Evolutionary conservation across 768 basidiomycete species (phyloP), one percentile per base, ranked within the genome.

Genomic region (Boletus rufocinnamomeus): DNA sequence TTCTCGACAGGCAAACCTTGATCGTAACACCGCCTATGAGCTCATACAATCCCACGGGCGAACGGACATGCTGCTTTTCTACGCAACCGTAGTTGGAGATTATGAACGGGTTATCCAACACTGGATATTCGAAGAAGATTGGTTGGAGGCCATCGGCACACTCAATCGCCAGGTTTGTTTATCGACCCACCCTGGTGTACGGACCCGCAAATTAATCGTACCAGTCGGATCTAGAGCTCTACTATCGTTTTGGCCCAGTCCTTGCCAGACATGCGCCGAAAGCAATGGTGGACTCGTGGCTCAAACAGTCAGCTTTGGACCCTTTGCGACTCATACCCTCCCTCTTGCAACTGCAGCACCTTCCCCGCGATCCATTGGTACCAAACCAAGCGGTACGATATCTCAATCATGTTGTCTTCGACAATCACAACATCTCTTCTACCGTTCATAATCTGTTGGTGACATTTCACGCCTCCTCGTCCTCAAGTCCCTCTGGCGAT

Each of bases 361-460:
- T 82, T 21, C 84, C 84, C 30, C 84, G 83, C 19, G 87, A 93
- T 64, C 86, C 89, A 3, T 70, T 89, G 52, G 82, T 85, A 6
- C 84, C 89, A 2, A 91, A 95, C 65, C 93, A 98, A 63, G 93
- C 91, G 21, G 86, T 95, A 51, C 87, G 93, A 38, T 99, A 93
- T 72, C 87, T 99, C 32, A 87, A 86, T 61, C 83, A 93, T 64
- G 81, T 91, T 57, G 82, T 98, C 44, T 92, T 95, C 69, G 84
- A 92, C 56, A 87, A 88, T 66, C 79, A 84, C 34, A 89, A 87
- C 63, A 89, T 86, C 0, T 92, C 91, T 46, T 80, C 93, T 4
- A 95, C 89, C 7, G 85, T 98, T 35, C 93, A 98, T 76, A 99
- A 98, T 69, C 86, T 98, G 48, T 82, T 98, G 52, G 83, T 98